Percentiles rank a stretch among this genome's conserved stretches.
Conservation (phyloP, 495 filamentous ascomycete genomes). For the Aspergillus hancockii region DNA sequence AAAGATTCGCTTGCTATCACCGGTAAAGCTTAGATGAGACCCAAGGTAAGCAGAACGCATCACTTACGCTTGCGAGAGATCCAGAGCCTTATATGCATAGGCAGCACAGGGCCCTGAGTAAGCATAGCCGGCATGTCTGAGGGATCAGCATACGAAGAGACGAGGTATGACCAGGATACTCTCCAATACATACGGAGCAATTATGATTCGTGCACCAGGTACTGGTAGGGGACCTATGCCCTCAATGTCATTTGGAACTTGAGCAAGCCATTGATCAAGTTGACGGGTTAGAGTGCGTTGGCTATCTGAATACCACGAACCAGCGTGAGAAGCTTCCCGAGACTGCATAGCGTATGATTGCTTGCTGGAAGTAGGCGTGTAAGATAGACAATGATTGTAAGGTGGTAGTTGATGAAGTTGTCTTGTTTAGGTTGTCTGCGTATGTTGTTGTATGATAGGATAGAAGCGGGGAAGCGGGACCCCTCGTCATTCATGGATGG, state of each 20-base stretch:
- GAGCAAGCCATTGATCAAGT: slow-evolving; percentile 76
- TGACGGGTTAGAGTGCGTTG: slow-evolving; percentile 60
- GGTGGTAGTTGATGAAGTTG: not conserved
- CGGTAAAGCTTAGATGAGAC: not conserved
- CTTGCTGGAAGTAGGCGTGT: not conserved
- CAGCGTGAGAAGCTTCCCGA: slow-evolving; percentile 69
- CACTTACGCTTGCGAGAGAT: slow-evolving; percentile 74
- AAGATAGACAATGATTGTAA: not conserved
- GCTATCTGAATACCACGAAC: slow-evolving; percentile 82
- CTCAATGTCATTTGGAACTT: slow-evolving; percentile 66
- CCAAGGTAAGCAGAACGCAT: not conserved
- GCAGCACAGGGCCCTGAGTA: slow-evolving; percentile 94
- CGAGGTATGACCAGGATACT: not conserved
- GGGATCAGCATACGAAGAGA: slow-evolving; percentile 18
- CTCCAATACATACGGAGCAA: slow-evolving; percentile 80
- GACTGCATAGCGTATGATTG: slow-evolving; percentile 48
- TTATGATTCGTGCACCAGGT: slow-evolving; percentile 80
- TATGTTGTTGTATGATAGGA: slow-evolving; percentile 16
- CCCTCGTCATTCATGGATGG: slow-evolving; percentile 18
- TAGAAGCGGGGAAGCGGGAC: slow-evolving; percentile 30
- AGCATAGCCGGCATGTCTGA: slow-evolving; percentile 90
- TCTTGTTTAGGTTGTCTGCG: slow-evolving; percentile 6
- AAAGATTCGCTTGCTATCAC: slow-evolving; percentile 79
- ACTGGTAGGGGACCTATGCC: slow-evolving; percentile 63
- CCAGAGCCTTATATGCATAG: slow-evolving; percentile 90